Base-by-base conservation (phyloP, 495 filamentous ascomycete species). In the Jackrogersella minutella region DNA sequence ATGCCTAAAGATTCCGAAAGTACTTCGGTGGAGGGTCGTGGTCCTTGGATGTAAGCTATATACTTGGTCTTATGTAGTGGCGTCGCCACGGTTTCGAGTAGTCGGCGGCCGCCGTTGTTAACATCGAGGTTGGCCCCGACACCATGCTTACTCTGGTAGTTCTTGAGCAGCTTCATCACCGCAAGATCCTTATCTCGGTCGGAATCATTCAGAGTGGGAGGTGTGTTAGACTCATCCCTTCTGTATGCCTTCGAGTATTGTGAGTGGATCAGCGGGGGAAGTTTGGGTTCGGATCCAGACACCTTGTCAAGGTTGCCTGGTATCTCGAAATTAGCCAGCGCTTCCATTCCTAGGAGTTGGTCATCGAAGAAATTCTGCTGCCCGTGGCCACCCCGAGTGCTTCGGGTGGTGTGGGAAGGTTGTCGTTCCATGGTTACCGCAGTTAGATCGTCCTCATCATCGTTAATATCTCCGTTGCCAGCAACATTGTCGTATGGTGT, bases 381-480 rank as follows among this genome's bases (percentile, higher is more conserved):
- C 40, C 80, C 82, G 54, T 83, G 82, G 36, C 81, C 87, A 10
- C 80, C 83, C 30, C 88, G 84, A 3, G 87, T 91, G 49, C 89
- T 91, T 10, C 90, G 86, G 9, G 90, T 93, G 13, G 87, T 85
- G 65, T 93, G 90, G 36, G 88, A 91, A 26, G 85, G 85, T 14
- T 89, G 88, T 3, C 90, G 83, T 50, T 90, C 88, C 90, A 92
- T 92, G 62, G 81, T 82, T 1, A 84, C 80, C 0, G 88, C 88
- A 7, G 40, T 5, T 3, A 82, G 81, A 0, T 79, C 78, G 8
- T 78, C 79, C n/a, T 83, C 81, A 14, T 81, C 78, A 5, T 80
- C 76, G 19, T 84, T 79, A 39, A 69, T 83, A 14, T 82, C 81
- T 5, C 75, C 78, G 16, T 71, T 73, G 33, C 68, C 68, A 9